Percentiles rank a stretch among this genome's conserved stretches.
These are phyloP conservation scores for Chlorencoelia australis DNA, from an alignment of 2,329 filamentous ascomycete species.

Conservation along the genomic window DNA sequence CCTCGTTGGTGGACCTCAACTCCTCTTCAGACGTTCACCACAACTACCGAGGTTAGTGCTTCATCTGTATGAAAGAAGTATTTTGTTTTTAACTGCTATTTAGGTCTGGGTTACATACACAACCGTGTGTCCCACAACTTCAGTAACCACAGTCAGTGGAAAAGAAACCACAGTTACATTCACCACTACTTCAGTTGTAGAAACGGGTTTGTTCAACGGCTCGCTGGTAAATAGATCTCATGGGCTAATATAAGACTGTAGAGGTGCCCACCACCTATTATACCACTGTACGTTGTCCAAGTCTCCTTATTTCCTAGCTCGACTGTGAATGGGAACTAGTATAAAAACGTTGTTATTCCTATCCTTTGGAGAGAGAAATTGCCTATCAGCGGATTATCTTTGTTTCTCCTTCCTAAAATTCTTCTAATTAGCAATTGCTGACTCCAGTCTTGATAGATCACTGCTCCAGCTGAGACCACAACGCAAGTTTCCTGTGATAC, in stretches of 20 bases:
- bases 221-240: background rate
- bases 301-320: background rate
- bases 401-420: background rate
- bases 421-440: conserved; percentile 2
- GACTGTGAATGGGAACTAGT: background rate
- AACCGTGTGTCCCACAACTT: conserved; percentile 1
- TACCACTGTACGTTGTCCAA: conserved; percentile 3
- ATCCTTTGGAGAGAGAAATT: background rate
- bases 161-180: conserved; percentile 32
- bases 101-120: conserved; percentile 7
- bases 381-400: background rate
- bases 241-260: conserved; percentile 1
- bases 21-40: conserved; percentile 3
- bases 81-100: background rate
- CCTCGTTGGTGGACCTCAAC: conserved; percentile 3
- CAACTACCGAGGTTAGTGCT: conserved; percentile 5
- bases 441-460: too few species aligned
- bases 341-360: background rate
- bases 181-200: conserved; percentile 33
- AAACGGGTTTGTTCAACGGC: conserved; percentile 14
- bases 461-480: background rate
- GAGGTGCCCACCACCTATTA: conserved; percentile 12
- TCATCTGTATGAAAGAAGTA: background rate
- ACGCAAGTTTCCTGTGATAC: background rate
- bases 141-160: conserved; percentile 16